Evolutionary conservation across 129 eudicot genomes (phyloP), one percentile per base, ranked within the genome.

Genomic region (Tanacetum coccineum): DNA sequence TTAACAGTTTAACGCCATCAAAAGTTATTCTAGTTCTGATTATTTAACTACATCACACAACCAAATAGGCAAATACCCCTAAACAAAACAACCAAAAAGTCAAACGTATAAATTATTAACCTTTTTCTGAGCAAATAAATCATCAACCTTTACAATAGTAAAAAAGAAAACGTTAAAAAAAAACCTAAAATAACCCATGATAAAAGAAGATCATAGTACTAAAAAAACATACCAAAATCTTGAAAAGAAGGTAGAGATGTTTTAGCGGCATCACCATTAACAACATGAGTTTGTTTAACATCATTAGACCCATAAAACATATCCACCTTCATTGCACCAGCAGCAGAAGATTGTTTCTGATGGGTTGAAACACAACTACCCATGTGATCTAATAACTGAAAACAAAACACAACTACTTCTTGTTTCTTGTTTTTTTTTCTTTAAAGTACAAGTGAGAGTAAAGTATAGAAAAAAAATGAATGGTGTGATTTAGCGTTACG

Each of bases 401-500:
- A 36, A 1, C 2, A 36, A 36, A 1, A 36, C 42, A 36, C 42
- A 36, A 36, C 42, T 36, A 36, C 42, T 36, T 36, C 42, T 36
- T 36, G 42, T 36, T 36, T 36, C 36, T 30, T 30, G 6, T 5
- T 8, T 7, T 7, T 36, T 36, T 36, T 1, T 1, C 8, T 36
- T 36, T 9, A 46, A 59, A 72, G 56, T 13, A 14, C 20, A 25
- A 22, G 57, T 45, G 51, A 67, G 62, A 59, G 68, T 62, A 54
- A 74, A 67, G 63, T 21, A 59, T 18, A 18, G 30, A 59, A 26
- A 57, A 15, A 58, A 59, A 53, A 53, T 65, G 72, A 39, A 73
- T 25, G 72, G 70, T 76, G 75, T 61, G 70, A 76, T 76, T 76
- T 68, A 58, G 66, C 75, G 80, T 76, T 76, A 76, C 75, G 75